phyloP scores from a whole-genome alignment of 2,329 filamentous ascomycete genomes.

The Scedosporium dehoogii region DNA sequence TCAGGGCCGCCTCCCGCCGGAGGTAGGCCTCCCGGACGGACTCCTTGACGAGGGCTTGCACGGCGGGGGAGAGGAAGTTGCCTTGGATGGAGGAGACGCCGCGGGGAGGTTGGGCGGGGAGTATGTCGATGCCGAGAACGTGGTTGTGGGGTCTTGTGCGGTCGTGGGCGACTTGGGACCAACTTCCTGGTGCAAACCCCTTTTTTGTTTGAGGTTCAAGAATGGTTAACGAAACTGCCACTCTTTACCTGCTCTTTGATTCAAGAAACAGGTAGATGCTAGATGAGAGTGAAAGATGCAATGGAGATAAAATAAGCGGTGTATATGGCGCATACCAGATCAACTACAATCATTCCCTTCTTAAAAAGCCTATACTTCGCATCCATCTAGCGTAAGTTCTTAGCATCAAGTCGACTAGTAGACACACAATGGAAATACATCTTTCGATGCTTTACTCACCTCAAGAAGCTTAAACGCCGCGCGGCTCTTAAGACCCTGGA shows the following conservation, averaged over 20 bases:
- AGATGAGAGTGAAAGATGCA: not conserved
- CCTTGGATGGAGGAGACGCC: slow-evolving; percentile 95
- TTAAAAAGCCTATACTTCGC: slow-evolving; percentile 70
- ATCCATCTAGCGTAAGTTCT: slow-evolving; percentile 53
- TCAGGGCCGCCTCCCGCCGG: slow-evolving; percentile 32
- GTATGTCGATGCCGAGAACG: slow-evolving; percentile 86
- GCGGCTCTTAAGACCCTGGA: slow-evolving; percentile 74
- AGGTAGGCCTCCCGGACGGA: slow-evolving; percentile 57
- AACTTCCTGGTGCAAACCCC: slow-evolving; percentile 69
- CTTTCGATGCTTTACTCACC: slow-evolving; percentile 33
- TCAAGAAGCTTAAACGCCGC: slow-evolving; percentile 91
- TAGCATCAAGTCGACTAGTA: not conserved
- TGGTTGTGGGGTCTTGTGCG: slow-evolving; percentile 66
- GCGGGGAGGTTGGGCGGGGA: slow-evolving; percentile 80
- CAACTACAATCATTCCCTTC: slow-evolving; percentile 74
- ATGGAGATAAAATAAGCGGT: not conserved
- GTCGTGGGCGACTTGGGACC: slow-evolving; percentile 73
- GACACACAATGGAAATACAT: not conserved
- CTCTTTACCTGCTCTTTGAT: slow-evolving; percentile 8
- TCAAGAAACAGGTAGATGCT: not conserved
- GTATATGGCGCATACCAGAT: slow-evolving; percentile 50
- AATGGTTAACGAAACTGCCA: not conserved
- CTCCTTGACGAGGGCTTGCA: slow-evolving; percentile 67
- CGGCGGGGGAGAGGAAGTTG: slow-evolving; percentile 68
- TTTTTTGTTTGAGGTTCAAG: slow-evolving; percentile 18